These are phyloP conservation scores for Solanum verrucosum DNA, from an alignment of 257 asterid species.

Conservation along the genomic window DNA sequence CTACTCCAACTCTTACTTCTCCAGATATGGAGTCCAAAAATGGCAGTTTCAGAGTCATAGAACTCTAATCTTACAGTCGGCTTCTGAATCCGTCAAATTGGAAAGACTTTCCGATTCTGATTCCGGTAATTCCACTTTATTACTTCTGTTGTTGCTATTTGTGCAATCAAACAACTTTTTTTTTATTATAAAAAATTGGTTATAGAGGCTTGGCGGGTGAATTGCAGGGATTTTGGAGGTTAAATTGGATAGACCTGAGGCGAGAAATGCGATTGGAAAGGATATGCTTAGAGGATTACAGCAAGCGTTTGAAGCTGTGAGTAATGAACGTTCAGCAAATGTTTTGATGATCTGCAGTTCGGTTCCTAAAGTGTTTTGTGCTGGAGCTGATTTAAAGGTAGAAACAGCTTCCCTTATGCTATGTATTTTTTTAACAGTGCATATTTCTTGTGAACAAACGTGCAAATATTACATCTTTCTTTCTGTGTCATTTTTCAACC, in stretches of 20 bases:
- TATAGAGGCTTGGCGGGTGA: background rate
- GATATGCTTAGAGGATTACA: conserved; percentile 74
- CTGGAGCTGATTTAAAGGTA: conserved; percentile 99
- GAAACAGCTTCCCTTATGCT: background rate
- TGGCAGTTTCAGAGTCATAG: conserved; percentile 40
- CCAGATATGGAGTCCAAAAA: background rate
- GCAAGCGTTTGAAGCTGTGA: conserved; percentile 47
- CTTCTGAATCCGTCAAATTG: conserved; percentile 62
- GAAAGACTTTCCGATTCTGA: conserved; percentile 48
- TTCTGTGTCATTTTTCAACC: no score
- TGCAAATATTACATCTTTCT: no score
- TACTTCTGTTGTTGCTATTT: background rate
- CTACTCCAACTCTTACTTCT: conserved; percentile 7
- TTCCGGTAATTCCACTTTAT: conserved; percentile 38
- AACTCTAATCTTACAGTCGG: conserved; percentile 55
- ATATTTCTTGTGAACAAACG: no score
- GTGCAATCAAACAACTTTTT: background rate
- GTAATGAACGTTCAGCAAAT: conserved; percentile 41
- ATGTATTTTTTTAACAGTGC: background rate
- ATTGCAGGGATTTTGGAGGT: conserved; percentile 75
- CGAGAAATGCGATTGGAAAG: conserved; percentile 75
- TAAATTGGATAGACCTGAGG: conserved; percentile 65
- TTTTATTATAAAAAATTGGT: background rate
- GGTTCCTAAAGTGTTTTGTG: conserved; percentile 74
- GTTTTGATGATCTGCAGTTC: conserved; percentile 78